Evolutionary conservation across 2,329 filamentous ascomycete genomes (phyloP).

Genomic region (Colletotrichum caudatum): DNA sequence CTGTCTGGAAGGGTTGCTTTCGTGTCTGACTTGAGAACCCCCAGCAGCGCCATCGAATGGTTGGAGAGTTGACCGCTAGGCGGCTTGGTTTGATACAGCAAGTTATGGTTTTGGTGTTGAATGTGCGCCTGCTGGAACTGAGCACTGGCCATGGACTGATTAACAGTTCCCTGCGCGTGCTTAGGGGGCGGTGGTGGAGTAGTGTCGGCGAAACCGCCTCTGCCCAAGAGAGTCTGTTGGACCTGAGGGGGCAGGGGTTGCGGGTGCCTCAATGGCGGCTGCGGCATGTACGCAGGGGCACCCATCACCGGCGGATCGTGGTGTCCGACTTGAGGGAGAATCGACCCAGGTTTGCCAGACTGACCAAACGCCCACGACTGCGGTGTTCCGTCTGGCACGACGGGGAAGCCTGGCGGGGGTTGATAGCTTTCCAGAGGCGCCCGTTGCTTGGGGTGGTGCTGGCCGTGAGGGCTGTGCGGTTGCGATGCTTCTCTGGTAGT

Average conservation of each 20-base stretch:
- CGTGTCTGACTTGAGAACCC: conserved; percentile 53
- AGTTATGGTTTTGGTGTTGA: conserved; percentile 40
- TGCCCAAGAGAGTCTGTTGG: conserved; percentile 51
- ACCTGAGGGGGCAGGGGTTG: conserved; percentile 68
- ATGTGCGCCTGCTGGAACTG: conserved; percentile 23
- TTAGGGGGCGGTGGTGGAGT: conserved; percentile 42
- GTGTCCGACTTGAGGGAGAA: conserved; percentile 11
- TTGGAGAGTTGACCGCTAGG: conserved; percentile 46
- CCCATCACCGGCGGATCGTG: conserved; percentile 14
- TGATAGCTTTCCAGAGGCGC: conserved; percentile 42
- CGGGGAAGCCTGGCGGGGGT: conserved; percentile 50
- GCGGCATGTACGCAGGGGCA: conserved; percentile 21
- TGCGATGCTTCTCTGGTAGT: conserved; percentile 61
- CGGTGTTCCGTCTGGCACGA: conserved; percentile 36
- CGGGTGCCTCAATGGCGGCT: conserved; percentile 51
- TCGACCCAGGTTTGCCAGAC: neutral
- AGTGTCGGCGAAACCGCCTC: conserved; percentile 29
- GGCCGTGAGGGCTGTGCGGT: conserved; percentile 69
- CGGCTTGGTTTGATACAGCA: conserved; percentile 40
- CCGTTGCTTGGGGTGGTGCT: conserved; percentile 47
- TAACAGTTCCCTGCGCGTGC: conserved; percentile 28
- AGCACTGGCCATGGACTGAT: conserved; percentile 13
- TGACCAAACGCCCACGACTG: conserved; percentile 35
- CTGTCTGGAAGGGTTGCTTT: conserved; percentile 15
- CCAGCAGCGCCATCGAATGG: conserved; percentile 55